A percentile compares a stretch with the other conserved stretches of the same genome.
Evolutionary conservation across 257 asterid species (phyloP).

Genomic region (Solanum pennellii): DNA sequence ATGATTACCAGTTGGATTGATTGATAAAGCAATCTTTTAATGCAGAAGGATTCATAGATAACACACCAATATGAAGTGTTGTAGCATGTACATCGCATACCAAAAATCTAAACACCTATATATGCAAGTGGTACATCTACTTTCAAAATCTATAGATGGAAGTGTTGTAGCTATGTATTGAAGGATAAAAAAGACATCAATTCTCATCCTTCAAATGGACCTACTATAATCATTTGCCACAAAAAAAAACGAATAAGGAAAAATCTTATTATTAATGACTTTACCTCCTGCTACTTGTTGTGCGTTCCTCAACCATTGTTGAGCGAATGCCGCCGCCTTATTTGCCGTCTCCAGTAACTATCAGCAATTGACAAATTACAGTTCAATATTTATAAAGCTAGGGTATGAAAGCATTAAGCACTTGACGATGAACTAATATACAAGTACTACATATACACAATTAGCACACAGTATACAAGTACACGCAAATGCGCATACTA

Average conservation of each 20-base stretch:
- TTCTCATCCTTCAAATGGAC: background rate
- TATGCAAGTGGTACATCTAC: background rate
- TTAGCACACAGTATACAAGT: background rate
- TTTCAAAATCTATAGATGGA: background rate
- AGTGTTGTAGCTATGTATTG: background rate
- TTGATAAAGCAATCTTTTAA: background rate
- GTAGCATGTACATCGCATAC: background rate
- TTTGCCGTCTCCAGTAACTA: constrained; percentile 69
- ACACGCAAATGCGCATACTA: background rate
- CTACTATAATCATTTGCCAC: background rate
- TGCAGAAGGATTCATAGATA: background rate
- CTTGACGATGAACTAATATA: background rate
- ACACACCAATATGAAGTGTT: background rate
- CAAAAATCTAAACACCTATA: background rate
- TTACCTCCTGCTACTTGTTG: constrained; percentile 86
- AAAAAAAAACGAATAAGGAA: background rate
- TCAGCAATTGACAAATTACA: constrained; percentile 10
- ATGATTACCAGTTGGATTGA: background rate
- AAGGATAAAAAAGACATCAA: background rate
- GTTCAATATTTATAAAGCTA: background rate
- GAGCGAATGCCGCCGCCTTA: constrained; percentile 56
- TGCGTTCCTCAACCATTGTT: constrained; percentile 69
- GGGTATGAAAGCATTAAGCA: background rate
- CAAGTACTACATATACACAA: background rate
- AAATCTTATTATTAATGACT: background rate